A percentile compares a stretch with the other conserved stretches of the same genome.
Evolutionary conservation across 2,329 filamentous ascomycete species (phyloP).

Genomic region (Colletotrichum noveboracense): DNA sequence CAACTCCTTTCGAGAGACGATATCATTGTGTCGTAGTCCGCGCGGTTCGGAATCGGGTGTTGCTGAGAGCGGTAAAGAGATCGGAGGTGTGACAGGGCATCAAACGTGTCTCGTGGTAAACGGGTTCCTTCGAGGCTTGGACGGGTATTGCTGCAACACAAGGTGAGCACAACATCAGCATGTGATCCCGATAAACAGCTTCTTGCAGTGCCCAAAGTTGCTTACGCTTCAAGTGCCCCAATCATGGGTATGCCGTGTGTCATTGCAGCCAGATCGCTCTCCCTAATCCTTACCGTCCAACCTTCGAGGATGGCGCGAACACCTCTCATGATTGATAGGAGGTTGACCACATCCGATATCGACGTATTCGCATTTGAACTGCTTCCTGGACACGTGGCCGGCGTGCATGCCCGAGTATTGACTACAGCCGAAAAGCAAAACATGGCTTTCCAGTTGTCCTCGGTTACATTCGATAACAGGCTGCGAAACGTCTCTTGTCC

Average conservation of each 20-base stretch:
- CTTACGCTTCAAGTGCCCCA: background rate
- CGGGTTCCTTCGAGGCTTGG: background rate
- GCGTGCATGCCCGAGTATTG: background rate
- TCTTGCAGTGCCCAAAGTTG: background rate
- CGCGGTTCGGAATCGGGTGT: background rate
- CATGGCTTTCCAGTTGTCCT: background rate
- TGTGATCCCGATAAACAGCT: background rate
- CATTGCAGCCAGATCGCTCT: background rate
- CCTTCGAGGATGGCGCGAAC: background rate
- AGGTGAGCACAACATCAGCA: background rate
- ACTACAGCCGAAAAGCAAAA: background rate
- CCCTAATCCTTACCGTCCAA: background rate
- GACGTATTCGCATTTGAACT: background rate
- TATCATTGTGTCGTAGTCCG: background rate
- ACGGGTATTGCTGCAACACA: background rate
- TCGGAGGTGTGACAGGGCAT: background rate
- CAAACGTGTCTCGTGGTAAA: background rate
- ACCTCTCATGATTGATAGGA: background rate
- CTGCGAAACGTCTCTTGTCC: background rate
- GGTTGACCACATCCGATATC: background rate
- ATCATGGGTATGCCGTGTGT: background rate
- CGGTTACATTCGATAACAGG: background rate
- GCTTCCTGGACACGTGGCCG: background rate
- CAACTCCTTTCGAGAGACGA: background rate
- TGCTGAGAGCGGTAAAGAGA: background rate